Conservation (phyloP, 331 rosid species). For the Quercus tomentella region DNA sequence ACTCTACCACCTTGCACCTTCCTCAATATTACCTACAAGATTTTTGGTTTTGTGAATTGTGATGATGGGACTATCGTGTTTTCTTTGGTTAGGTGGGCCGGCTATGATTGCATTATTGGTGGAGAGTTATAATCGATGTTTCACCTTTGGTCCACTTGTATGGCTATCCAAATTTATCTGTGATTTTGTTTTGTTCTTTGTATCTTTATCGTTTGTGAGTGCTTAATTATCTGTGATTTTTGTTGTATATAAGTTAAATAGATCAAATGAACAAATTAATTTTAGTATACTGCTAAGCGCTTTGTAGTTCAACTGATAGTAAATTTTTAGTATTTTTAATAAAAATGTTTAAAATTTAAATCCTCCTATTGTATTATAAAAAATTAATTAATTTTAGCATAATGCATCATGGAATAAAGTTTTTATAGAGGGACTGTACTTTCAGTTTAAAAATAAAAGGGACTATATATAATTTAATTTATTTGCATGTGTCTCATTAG, state of each 20-base stretch:
- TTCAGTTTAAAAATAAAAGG: too few relatives aligned
- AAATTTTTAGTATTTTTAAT: too few relatives aligned
- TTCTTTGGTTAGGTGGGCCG: slow-evolving; percentile 16
- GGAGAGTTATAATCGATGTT: slow-evolving; percentile 23
- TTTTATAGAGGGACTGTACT: neutral
- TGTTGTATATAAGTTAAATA: too few relatives aligned
- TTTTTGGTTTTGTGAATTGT: neutral
- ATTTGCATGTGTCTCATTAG: too few relatives aligned
- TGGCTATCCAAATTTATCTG: slow-evolving; percentile 10
- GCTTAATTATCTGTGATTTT: too few relatives aligned
- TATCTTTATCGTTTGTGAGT: slow-evolving; percentile 2
- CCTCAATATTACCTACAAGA: slow-evolving; percentile 3
- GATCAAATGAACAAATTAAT: too few relatives aligned
- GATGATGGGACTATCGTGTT: neutral
- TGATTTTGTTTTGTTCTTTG: neutral
- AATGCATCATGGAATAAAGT: neutral
- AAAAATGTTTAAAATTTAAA: too few relatives aligned
- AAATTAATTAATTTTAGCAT: too few relatives aligned
- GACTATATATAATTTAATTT: neutral
- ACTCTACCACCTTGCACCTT: neutral
- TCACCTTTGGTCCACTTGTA: slow-evolving; percentile 31
- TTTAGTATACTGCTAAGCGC: too few relatives aligned
- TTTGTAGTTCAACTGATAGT: too few relatives aligned
- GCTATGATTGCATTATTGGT: slow-evolving; percentile 37
- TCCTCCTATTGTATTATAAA: too few relatives aligned